A percentile compares a stretch with the other conserved stretches of the same genome.
Evolutionary conservation across 2,329 filamentous ascomycete genomes (phyloP).

Genomic region (Hypoxylon sp.): DNA sequence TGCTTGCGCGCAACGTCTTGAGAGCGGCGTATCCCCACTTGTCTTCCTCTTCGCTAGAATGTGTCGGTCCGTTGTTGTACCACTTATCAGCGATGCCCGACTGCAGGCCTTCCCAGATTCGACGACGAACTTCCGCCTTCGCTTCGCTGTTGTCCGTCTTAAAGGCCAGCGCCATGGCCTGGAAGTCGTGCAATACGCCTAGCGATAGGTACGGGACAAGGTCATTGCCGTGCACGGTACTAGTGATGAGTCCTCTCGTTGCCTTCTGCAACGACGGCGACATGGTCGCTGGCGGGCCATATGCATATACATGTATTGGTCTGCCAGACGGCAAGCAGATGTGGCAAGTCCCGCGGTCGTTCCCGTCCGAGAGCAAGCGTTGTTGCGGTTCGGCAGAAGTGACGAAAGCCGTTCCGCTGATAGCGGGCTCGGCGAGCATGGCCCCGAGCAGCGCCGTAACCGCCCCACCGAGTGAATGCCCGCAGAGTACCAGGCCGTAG

Average conservation of each 20-base stretch:
- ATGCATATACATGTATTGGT: conserved; percentile 81
- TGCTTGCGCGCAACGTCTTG: conserved; percentile 69
- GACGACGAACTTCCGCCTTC: conserved; percentile 70
- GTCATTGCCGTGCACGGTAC: conserved; percentile 75
- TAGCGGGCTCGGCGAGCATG: conserved; percentile 71
- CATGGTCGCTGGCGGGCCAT: conserved; percentile 77
- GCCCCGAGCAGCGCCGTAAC: conserved; percentile 75
- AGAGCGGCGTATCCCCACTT: conserved; percentile 75
- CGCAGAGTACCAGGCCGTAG: conserved; percentile 74
- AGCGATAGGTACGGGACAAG: conserved; percentile 77
- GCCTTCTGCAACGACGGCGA: conserved; percentile 73
- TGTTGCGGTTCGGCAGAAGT: conserved; percentile 62
- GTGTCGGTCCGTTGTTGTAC: conserved; percentile 56
- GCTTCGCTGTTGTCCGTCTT: conserved; percentile 74
- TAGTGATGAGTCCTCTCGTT: conserved; percentile 78
- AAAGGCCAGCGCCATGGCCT: conserved; percentile 75
- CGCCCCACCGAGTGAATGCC: conserved; percentile 73
- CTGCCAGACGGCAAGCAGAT: conserved; percentile 70
- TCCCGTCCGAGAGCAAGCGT: conserved; percentile 48
- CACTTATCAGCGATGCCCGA: conserved; percentile 69
- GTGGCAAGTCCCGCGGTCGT: conserved; percentile 37
- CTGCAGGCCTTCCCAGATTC: conserved; percentile 71
- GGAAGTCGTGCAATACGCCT: conserved; percentile 77
- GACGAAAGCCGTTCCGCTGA: conserved; percentile 65
- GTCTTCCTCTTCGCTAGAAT: conserved; percentile 62